Conservation (phyloP, 371 early-diverging fungal species). For the Zychaea mexicana region DNA sequence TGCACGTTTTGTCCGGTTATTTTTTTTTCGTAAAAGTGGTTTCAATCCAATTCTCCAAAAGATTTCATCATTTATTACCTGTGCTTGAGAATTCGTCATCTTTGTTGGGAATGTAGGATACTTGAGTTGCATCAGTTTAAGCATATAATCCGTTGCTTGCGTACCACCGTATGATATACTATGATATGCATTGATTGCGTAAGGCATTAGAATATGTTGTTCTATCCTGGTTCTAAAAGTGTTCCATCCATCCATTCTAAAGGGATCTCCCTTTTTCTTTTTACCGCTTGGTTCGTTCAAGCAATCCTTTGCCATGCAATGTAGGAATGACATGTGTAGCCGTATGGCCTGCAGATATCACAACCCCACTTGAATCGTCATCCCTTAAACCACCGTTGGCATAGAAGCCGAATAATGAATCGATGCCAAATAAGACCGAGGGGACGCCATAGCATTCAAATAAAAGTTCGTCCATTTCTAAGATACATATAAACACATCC, state of each 20-base stretch:
- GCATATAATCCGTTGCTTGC: slow-evolving; percentile 77
- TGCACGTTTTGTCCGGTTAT: neutral
- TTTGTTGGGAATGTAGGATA: slow-evolving; percentile 89
- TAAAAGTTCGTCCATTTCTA: slow-evolving; percentile 81
- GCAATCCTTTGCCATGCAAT: slow-evolving; percentile 53
- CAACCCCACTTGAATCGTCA: slow-evolving; percentile 58
- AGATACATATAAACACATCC: neutral
- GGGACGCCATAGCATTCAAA: slow-evolving; percentile 87
- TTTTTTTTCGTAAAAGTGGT: too few species aligned
- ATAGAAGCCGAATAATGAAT: slow-evolving; percentile 83
- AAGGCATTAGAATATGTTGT: too few species aligned
- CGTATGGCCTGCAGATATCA: slow-evolving; percentile 73
- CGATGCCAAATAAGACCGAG: slow-evolving; percentile 83
- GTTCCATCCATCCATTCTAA: too few species aligned
- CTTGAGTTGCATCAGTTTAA: slow-evolving; percentile 87
- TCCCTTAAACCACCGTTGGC: slow-evolving; percentile 53
- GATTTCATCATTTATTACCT: slow-evolving; percentile 35
- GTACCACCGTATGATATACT: slow-evolving; percentile 75
- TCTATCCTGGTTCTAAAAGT: neutral
- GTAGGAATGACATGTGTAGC: slow-evolving; percentile 83
- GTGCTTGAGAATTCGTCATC: slow-evolving; percentile 74
- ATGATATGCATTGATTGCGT: neutral
- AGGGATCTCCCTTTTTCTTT: too few species aligned
- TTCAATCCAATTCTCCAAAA: too few species aligned
- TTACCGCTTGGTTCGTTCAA: slow-evolving; percentile 67